Base-by-base conservation (phyloP, 2,329 filamentous ascomycete species). In the Pseudogymnoascus sp. region DNA sequence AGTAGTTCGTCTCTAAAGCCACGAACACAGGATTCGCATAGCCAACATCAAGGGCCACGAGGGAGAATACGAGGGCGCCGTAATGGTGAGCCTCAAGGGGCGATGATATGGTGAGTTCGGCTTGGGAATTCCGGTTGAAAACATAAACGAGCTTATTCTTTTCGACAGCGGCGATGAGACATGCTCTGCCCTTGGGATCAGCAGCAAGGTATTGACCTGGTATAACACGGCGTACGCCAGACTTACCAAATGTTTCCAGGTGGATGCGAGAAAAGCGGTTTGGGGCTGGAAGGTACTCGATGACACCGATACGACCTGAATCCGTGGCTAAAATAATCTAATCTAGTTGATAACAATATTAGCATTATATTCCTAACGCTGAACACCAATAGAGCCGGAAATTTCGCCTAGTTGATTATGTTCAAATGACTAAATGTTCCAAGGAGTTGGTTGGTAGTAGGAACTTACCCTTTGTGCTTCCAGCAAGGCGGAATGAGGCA, bases 61-160 rank as follows among this genome's bases (percentile, higher is more conserved):
- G 82, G 31, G 90, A 89, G 69, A 96, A 91, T 21, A 97, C 93
- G 61, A 99, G 78, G 1, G 93, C 93, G 65, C 93, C 91, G 11
- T 91, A 87, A 75, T 95, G 96, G 77, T 99, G 93, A 1, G 95
- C 96, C 77, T 99, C 95, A 17, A 99, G 82, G 0, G 95, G 95
- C 11, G 95, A 97, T 4, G 95, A 97, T 61, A 99, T 99, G 42
- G 93, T 96, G 70, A 99, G 85, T 75, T 96, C 91, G 17, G 92
- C 93, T 76, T 97, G 91, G 2, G 92, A 85, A 77, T 96, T 96
- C 68, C 96, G 88, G 76, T 97, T 97, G 69, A 99, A 82, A 71
- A 99, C 93, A 77, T 99, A 99, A 69, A 99, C 95, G 64, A 99
- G 88, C 80, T 99, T 99, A 79, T 97, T 99, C 83, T 99, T 99